Evolutionary conservation across 805 yeast species (phyloP), one percentile per base, ranked within the genome.

Genomic region (Komagataella kurtzmanii): DNA sequence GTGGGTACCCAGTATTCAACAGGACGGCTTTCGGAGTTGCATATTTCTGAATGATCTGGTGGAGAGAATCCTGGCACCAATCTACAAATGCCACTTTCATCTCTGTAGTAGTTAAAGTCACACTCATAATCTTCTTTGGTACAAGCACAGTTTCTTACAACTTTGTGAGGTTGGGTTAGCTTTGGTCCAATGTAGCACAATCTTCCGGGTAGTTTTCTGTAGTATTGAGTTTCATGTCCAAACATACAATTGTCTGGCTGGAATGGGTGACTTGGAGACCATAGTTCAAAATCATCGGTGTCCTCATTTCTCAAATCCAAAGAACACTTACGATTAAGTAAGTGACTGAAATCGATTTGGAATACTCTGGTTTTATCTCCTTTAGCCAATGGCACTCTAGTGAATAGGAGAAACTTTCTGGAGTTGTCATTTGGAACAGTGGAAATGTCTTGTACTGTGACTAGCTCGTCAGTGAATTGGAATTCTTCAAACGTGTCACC

Each of bases 401-500:
- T 83, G 60, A 88, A 77, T 3, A 90, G 65, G 44, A 87, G 57
- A 62, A 90, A 88, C 59, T 83, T 82, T 57, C 87, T 67, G 3
- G 95, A 81, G 44, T 88, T 85, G 62, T 89, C 97, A 14, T 85
- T 75, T 5, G 97, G 97, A 46, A 87, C 88, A 1, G 97, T 89
- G 1, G 88, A 83, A 53, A 90, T 72, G 59, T 90, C 96, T 19
- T 69, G 62, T 2, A 89, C 79, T 10, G 67, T 62, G 3, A 88
- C 76, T n/a, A 73, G 64, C 23, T 74, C 75, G 1, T 81, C 81
- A 6, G 82, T 61, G 63, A 90, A 88, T 61, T 77, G 65, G 63
- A 67, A 81, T 4, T 79, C 83, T 3, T 59, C 55, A 96, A 96
- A 90, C 1, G 81, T 73, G 7, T 71, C 70, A 46, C 97, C 97